phyloP scores from a whole-genome alignment of 768 basidiomycete species.

The Cyathus striatus region DNA sequence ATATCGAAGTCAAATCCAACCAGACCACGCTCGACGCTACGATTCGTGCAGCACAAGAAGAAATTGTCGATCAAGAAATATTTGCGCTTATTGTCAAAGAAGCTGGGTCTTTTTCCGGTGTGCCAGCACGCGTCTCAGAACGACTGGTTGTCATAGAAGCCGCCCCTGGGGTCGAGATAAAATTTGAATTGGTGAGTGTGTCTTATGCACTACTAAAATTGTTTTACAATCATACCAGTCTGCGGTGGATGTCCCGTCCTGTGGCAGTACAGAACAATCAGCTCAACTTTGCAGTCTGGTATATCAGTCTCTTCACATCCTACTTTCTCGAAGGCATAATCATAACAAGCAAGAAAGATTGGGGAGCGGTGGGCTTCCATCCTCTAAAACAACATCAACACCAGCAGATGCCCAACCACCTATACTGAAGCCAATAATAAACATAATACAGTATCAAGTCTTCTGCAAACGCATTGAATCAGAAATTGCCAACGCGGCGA shows the following conservation, averaged over 20 bases:
- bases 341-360: constrained; percentile 37
- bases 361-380: constrained; percentile 13
- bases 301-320: constrained; percentile 55
- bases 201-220: neutral
- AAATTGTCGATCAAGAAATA: constrained; percentile 77
- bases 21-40: constrained; percentile 40
- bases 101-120: constrained; percentile 71
- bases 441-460: constrained; percentile 72
- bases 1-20: constrained; percentile 24
- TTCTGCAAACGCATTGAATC: constrained; percentile 61
- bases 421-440: constrained; percentile 71
- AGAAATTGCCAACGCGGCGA: constrained; percentile 49
- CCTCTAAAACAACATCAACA: neutral
- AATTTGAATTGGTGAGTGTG: constrained; percentile 59
- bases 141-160: constrained; percentile 71
- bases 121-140: constrained; percentile 75
- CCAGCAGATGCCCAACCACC: constrained; percentile 23
- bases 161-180: constrained; percentile 63
- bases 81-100: constrained; percentile 71
- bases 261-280: neutral
- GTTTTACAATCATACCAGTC: neutral
- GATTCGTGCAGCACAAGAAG: constrained; percentile 58
- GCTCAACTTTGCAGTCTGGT: constrained; percentile 57
- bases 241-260: neutral
- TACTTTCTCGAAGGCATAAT: constrained; percentile 59